Evolutionary conservation across 306 rosid species (phyloP), one percentile per base, ranked within the genome.

Genomic region (Echinosophora koreensis): DNA sequence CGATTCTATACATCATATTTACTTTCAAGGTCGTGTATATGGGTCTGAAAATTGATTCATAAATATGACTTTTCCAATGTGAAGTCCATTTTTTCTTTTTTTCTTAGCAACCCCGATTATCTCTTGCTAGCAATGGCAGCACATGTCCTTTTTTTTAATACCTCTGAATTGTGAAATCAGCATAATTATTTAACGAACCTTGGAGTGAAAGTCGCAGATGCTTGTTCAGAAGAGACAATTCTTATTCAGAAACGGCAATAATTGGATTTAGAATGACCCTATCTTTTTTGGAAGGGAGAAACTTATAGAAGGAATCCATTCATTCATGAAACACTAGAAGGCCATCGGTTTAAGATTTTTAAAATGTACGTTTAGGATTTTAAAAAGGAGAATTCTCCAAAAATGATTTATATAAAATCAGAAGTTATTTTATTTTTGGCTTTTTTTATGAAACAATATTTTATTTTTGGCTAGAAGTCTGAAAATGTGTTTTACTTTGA

Each of bases 161-260:
- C 58, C 6, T 65, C 69, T 75, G 74, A 85, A 76, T 57, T 63
- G 77, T 55, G 74, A 82, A 49, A 18, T 63, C 69, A 58, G 73
- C 77, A 57, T 81, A 39, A 69, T 75, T 9, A 68, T 69, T 68
- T 62, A 47, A 49, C 76, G 32, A 81, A 74, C 34, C 86, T 85
- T 85, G 30, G 79, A 78, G 79, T 71, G 73, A 82, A 74, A 74
- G 84, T 82, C 4, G 70, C 77, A 75, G 82, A 79, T 78, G 79
- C 71, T 73, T 46, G 42, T 72, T 73, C 71, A 16, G 37, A 69
- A 60, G 61, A 60, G 50, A 35, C 41, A n/a, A 64, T 69, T 69
- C 68, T 54, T 74, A 47, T 69, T 15, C 64, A 28, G 81, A 14
- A 42, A 67, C 6, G 42, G 11, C 67, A 56, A 75, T 65, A 51